A percentile compares a stretch with the other conserved stretches of the same genome.
Evolutionary conservation across 1,284 basidiomycete genomes (phyloP).

Genomic region (Cutaneotrichosporon arboriforme): DNA sequence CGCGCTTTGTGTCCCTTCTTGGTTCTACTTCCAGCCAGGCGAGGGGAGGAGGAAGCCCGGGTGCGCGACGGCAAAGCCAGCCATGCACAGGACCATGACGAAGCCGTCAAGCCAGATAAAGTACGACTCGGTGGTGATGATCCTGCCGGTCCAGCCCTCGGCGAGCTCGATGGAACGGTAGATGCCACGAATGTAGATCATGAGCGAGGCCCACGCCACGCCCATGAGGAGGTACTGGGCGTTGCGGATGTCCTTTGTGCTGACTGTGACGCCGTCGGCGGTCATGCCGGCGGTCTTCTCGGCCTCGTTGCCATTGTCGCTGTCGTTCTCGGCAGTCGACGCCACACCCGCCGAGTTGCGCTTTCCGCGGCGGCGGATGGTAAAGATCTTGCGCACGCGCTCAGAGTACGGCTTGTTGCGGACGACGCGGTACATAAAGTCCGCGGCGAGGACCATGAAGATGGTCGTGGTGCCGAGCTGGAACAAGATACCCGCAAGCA

Average conservation of each 20-base stretch:
- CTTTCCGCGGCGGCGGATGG: background rate
- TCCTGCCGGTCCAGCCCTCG: constrained; percentile 29
- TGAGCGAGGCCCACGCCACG: constrained; percentile 31
- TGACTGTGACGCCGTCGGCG: background rate
- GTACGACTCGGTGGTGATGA: constrained; percentile 28
- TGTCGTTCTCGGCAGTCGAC: background rate
- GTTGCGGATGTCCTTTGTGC: background rate
- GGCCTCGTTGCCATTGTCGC: background rate
- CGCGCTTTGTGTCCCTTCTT: no score
- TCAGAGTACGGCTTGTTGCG: constrained; percentile 21
- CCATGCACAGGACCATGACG: constrained; percentile 29
- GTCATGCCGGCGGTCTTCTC: no score
- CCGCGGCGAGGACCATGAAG: constrained; percentile 32
- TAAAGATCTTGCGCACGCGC: background rate
- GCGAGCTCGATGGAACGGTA: constrained; percentile 38
- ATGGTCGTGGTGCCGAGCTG: constrained; percentile 41
- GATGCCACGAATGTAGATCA: constrained; percentile 42
- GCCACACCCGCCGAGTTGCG: background rate
- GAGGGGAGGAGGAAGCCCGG: constrained; percentile 29
- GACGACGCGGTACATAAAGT: constrained; percentile 31
- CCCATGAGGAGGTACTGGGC: constrained; percentile 26
- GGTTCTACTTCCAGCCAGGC: constrained; percentile 4
- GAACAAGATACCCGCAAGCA: constrained; percentile 48
- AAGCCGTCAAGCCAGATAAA: constrained; percentile 36
- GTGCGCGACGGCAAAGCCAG: constrained; percentile 21